phyloP scores from a whole-genome alignment of 257 asterid species.

The Nicotiana obtusifolia region DNA sequence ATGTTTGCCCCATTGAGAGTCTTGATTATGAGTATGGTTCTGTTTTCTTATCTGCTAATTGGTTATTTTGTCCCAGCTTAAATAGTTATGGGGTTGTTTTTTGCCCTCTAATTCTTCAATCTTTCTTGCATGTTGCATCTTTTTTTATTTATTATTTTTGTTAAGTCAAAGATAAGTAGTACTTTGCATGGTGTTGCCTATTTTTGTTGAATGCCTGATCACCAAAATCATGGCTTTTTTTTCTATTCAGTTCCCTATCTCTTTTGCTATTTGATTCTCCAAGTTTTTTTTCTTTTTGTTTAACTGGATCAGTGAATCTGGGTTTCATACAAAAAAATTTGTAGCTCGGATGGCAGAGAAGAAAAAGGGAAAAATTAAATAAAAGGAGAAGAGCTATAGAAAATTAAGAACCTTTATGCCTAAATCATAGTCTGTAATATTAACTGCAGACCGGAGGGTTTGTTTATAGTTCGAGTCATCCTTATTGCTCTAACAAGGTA shows the following conservation, averaged over 20 bases:
- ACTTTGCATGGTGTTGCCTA: neutral
- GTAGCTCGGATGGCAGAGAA: neutral
- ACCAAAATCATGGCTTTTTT: neutral
- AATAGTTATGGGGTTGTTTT: neutral
- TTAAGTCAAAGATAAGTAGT: neutral
- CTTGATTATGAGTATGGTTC: slow-evolving; percentile 75
- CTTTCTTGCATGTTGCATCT: neutral
- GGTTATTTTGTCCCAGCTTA: neutral
- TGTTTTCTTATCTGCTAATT: neutral
- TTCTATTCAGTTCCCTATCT: neutral
- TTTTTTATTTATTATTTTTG: neutral
- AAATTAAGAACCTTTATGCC: neutral
- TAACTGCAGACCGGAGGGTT: neutral
- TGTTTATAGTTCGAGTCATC: neutral
- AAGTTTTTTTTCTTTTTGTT: neutral
- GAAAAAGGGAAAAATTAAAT: neutral
- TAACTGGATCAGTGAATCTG: neutral
- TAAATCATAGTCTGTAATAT: neutral
- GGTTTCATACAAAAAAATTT: neutral
- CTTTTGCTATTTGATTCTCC: neutral
- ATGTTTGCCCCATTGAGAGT: slow-evolving; percentile 72
- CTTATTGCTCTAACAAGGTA: neutral
- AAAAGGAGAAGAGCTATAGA: neutral
- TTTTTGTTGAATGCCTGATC: neutral
- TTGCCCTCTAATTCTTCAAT: neutral